Conservation (phyloP, 2,329 filamentous ascomycete species). For the Macrophomina pseudophaseolina region DNA sequence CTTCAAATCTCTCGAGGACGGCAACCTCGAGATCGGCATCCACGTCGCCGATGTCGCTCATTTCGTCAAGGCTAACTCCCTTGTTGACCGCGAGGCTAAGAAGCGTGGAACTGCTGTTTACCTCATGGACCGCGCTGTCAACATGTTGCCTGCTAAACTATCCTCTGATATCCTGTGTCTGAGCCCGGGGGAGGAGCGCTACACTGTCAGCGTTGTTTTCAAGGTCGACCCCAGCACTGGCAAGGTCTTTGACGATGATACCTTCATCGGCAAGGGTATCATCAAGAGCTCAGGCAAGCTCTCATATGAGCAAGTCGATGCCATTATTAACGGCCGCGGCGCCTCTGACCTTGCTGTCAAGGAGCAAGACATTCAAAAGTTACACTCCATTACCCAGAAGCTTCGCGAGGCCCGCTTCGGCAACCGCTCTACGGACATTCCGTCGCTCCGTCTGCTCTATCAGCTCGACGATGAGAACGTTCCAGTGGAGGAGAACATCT, state of each 20-base stretch:
- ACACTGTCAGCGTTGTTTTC: slow-evolving; percentile 93
- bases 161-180: slow-evolving; percentile 88
- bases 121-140: slow-evolving; percentile 86
- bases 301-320: slow-evolving; percentile 83
- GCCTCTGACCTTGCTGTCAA: slow-evolving; percentile 68
- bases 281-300: slow-evolving; percentile 91
- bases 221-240: slow-evolving; percentile 83
- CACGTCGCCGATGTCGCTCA: slow-evolving; percentile 95
- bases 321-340: slow-evolving; percentile 70
- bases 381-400: slow-evolving; percentile 82
- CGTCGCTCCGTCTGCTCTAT: slow-evolving; percentile 85
- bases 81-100: slow-evolving; percentile 96
- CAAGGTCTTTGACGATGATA: slow-evolving; percentile 78
- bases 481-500: slow-evolving; percentile 94
- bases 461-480: slow-evolving; percentile 98
- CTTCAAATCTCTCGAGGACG: slow-evolving; percentile 81
- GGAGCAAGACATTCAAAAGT: slow-evolving; percentile 77
- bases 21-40: slow-evolving; percentile 89
- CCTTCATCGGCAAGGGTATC: slow-evolving; percentile 92
- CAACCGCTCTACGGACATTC: slow-evolving; percentile 77
- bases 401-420: slow-evolving; percentile 88
- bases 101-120: slow-evolving; percentile 97
- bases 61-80: slow-evolving; percentile 94
- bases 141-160: slow-evolving; percentile 83
- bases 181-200: slow-evolving; percentile 82